phyloP scores from a whole-genome alignment of 345 rosid genomes.

The Corchorus capsularis region DNA sequence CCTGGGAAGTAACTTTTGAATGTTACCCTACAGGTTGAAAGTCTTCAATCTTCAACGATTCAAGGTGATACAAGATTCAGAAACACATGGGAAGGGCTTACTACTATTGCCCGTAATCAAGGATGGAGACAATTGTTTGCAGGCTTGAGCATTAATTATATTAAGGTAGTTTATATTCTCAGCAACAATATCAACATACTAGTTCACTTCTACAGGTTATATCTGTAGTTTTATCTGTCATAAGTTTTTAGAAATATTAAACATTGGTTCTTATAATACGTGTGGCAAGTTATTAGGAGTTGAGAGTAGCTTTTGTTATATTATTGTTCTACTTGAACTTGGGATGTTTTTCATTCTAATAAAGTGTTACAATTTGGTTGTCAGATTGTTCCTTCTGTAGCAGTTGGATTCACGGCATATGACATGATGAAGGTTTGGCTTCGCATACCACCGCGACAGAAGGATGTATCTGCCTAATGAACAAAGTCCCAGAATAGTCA shows the following conservation, averaged over 20 bases:
- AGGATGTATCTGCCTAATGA: slow-evolving; percentile 40
- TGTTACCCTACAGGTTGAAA: slow-evolving; percentile 64
- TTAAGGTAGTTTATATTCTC: slow-evolving; percentile 54
- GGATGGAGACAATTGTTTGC: slow-evolving; percentile 98
- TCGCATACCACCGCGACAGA: slow-evolving; percentile 77
- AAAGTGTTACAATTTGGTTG: not conserved
- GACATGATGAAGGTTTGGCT: slow-evolving; percentile 91
- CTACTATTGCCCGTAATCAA: slow-evolving; percentile 63
- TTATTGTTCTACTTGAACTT: not conserved
- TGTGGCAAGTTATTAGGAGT: not conserved
- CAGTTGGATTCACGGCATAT: slow-evolving; percentile 89
- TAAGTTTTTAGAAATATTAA: not conserved
- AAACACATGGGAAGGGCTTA: slow-evolving; percentile 74
- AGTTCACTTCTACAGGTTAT: not conserved
- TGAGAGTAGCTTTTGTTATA: no score
- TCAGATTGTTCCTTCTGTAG: slow-evolving; percentile 96
- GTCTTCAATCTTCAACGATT: slow-evolving; percentile 48
- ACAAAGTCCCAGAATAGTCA: not conserved
- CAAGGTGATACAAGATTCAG: slow-evolving; percentile 56
- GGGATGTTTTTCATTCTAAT: slow-evolving; percentile 10
- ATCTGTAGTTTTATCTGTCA: not conserved
- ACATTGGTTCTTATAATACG: not conserved
- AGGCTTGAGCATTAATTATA: slow-evolving; percentile 91
- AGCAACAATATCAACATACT: slow-evolving; percentile 4
- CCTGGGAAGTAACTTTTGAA: not conserved